Conservation (phyloP, 805 yeast species). For the Candida succiphila region DNA sequence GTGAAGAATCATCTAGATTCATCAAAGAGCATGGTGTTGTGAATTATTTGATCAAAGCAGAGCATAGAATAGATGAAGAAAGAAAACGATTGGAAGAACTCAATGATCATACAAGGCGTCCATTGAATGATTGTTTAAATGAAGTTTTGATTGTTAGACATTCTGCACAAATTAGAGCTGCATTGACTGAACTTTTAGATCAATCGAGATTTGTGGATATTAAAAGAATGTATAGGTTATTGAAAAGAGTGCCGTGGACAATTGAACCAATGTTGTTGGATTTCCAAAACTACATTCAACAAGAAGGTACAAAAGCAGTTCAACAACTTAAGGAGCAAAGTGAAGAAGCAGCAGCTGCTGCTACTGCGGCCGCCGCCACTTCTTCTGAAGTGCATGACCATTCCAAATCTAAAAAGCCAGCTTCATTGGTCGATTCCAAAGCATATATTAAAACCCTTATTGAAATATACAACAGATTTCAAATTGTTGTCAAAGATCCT, state of each 20-base stretch:
- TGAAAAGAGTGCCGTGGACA: slow-evolving; percentile 72
- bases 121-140: slow-evolving; percentile 68
- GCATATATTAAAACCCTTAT: slow-evolving; percentile 71
- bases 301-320: slow-evolving; percentile 51
- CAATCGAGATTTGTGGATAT: slow-evolving; percentile 65
- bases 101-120: slow-evolving; percentile 77
- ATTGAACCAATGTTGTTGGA: slow-evolving; percentile 67
- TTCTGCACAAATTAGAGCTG: slow-evolving; percentile 64
- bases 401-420: slow-evolving; percentile 21
- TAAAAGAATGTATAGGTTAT: slow-evolving; percentile 63
- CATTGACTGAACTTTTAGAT: slow-evolving; percentile 66
- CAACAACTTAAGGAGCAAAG: slow-evolving; percentile 36
- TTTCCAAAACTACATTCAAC: slow-evolving; percentile 64
- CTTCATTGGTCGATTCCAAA: slow-evolving; percentile 50
- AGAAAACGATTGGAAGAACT: slow-evolving; percentile 66
- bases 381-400: too few species aligned
- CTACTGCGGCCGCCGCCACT: slow-evolving; percentile 7
- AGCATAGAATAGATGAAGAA: slow-evolving; percentile 75
- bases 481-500: slow-evolving; percentile 50
- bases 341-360: slow-evolving; percentile 8
- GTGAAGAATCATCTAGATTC: slow-evolving; percentile 56
- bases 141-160: slow-evolving; percentile 70
- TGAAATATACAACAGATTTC: slow-evolving; percentile 58
- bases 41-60: slow-evolving; percentile 84
- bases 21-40: slow-evolving; percentile 72